A percentile compares a stretch with the other conserved stretches of the same genome.
Conservation (phyloP, 2,329 filamentous ascomycete genomes). For the Aspergillus transmontanensis region DNA sequence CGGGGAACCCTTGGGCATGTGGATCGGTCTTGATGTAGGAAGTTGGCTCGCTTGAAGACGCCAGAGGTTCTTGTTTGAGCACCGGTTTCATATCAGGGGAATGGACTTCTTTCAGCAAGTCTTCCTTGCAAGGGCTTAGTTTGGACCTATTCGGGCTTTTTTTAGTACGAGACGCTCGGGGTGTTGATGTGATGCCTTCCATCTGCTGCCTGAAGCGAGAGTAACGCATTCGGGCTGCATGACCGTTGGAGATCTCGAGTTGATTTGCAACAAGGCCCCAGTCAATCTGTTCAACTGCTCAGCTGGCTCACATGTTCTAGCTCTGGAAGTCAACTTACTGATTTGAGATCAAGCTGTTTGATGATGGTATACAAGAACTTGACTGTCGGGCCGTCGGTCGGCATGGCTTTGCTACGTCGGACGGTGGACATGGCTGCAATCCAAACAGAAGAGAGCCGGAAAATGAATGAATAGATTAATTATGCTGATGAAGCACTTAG, state of each 20-base stretch:
- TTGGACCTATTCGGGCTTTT: constrained; percentile 29
- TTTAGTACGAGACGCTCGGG: constrained; percentile 26
- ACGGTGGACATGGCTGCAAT: constrained; percentile 32
- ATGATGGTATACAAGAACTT: constrained; percentile 59
- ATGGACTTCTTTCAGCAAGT: constrained; percentile 11
- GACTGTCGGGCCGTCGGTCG: constrained; percentile 52
- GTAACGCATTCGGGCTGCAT: constrained; percentile 61
- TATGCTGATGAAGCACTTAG: background rate
- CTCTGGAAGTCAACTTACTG: constrained; percentile 37
- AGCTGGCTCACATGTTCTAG: background rate
- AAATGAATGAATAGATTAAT: no score
- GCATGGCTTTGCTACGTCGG: constrained; percentile 47
- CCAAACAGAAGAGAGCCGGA: background rate
- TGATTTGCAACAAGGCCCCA: constrained; percentile 55
- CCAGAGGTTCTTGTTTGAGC: constrained; percentile 15
- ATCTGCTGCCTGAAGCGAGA: constrained; percentile 57
- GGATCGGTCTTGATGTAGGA: constrained; percentile 29
- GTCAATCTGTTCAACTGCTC: constrained; percentile 47
- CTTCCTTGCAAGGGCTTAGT: constrained; percentile 17
- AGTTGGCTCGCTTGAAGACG: constrained; percentile 9
- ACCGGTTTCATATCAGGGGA: constrained; percentile 13
- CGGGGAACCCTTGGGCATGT: constrained; percentile 10
- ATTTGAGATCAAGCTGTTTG: constrained; percentile 57
- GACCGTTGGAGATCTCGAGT: constrained; percentile 57
- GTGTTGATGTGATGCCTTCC: constrained; percentile 44